Percentiles rank a stretch among this genome's conserved stretches.
Conservation (phyloP, 768 basidiomycete genomes). For the Harrya chromipes region DNA sequence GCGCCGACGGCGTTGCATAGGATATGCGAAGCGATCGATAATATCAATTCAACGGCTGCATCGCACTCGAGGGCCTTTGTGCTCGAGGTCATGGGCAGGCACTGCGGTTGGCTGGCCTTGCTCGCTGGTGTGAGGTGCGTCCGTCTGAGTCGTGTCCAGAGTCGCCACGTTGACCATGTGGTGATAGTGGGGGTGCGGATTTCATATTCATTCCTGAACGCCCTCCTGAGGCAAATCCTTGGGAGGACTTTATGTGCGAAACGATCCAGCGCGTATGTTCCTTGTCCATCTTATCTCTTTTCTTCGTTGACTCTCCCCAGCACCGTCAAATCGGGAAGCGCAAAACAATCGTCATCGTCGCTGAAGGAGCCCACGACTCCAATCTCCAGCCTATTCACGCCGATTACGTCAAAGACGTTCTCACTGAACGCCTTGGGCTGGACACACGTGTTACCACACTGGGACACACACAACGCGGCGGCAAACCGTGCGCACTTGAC, state of each 20-base stretch:
- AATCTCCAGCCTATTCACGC: constrained; percentile 90
- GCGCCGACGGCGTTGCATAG: constrained; percentile 93
- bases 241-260: constrained; percentile 92
- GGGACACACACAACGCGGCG: constrained; percentile 96
- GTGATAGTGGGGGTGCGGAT: constrained; percentile 78
- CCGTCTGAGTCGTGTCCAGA: neutral
- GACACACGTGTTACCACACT: constrained; percentile 97
- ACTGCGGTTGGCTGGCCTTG: constrained; percentile 98
- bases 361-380: constrained; percentile 90
- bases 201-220: constrained; percentile 97
- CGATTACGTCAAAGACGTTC: constrained; percentile 86
- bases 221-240: constrained; percentile 73
- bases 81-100: constrained; percentile 98
- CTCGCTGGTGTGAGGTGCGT: constrained; percentile 86
- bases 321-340: constrained; percentile 92
- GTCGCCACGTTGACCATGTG: constrained; percentile 8
- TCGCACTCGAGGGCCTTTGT: constrained; percentile 98
- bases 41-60: constrained; percentile 93
- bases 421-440: constrained; percentile 81
- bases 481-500: constrained; percentile 89
- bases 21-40: constrained; percentile 97
- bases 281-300: neutral
- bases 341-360: constrained; percentile 97
- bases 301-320: constrained; percentile 39
- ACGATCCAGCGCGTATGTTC: constrained; percentile 69